These are phyloP conservation scores for Rhodotorula toruloides DNA, from an alignment of 768 basidiomycete genomes.

Conservation along the genomic window DNA sequence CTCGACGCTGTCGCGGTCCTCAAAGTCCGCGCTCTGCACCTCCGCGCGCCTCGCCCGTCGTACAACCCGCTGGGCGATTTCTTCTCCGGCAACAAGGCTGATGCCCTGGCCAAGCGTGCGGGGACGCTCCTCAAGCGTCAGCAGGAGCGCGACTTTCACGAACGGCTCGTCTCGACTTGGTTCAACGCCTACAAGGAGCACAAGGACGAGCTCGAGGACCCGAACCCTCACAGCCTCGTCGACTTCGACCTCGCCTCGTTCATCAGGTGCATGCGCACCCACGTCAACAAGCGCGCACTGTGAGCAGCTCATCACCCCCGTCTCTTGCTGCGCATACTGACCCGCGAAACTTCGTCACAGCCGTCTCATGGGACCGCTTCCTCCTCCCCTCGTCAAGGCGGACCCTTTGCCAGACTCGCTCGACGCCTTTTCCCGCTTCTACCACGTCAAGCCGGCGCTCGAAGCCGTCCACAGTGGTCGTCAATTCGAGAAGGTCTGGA, in stretches of 20 bases:
- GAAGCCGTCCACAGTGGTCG: not conserved
- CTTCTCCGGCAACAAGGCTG: slow-evolving; percentile 67
- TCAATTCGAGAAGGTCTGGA: slow-evolving; percentile 14
- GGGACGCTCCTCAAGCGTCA: slow-evolving; percentile 41
- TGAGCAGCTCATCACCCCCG: slow-evolving; percentile 50
- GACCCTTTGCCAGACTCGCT: slow-evolving; percentile 53
- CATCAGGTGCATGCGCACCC: slow-evolving; percentile 68
- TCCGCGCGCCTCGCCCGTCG: slow-evolving; percentile 50
- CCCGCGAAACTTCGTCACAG: not conserved
- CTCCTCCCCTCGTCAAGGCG: slow-evolving; percentile 49
- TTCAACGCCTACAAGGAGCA: slow-evolving; percentile 63
- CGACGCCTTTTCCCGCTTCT: slow-evolving; percentile 46
- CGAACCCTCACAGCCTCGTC: slow-evolving; percentile 60
- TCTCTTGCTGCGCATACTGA: not conserved
- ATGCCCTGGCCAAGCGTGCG: slow-evolving; percentile 53
- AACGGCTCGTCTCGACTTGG: slow-evolving; percentile 76
- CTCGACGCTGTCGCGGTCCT: slow-evolving; percentile 79
- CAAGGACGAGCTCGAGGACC: slow-evolving; percentile 70
- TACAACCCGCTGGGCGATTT: slow-evolving; percentile 70
- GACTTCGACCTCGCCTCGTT: slow-evolving; percentile 79
- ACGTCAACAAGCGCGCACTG: slow-evolving; percentile 82
- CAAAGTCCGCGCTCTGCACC: slow-evolving; percentile 64
- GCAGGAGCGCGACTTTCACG: slow-evolving; percentile 68
- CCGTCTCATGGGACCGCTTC: slow-evolving; percentile 61
- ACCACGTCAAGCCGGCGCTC: not conserved